Base-by-base conservation (phyloP, 2,329 filamentous ascomycete genomes). In the Saccharata proteae region DNA sequence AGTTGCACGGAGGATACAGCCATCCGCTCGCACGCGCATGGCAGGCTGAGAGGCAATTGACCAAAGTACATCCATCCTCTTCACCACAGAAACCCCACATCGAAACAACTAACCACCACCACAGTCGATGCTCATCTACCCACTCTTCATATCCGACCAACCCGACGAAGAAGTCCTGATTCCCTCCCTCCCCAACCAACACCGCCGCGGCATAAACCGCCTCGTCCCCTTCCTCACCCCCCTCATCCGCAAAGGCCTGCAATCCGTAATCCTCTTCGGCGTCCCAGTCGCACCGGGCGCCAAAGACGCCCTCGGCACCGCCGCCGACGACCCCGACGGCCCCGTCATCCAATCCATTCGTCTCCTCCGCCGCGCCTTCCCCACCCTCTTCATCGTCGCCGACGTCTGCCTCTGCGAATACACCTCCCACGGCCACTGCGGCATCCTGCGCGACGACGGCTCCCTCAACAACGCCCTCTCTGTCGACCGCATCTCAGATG, bases 341-440 rank as follows among this genome's bases (percentile, higher is more conserved):
- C 90, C 90, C 12, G 90, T 96, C 30, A 92, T 96, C 45, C 75
- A 76, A 47, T 71, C 74, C 28, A 94, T 96, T 50, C 80, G 79
- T 30, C 69, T 94, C 17, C 69, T 98, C 35, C 79, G 84, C 44
- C 73, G 81, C 42, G 69, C 76, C 22, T 96, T 94, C 58, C 90
- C 90, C 2, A 76, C 84, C 39, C 71, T 98, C 38, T 96, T 92
- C 62, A 83, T 98, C 46, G 77, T 80, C 43, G 76, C 79, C 38
- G 90, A 98, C 53, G 90, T 98, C 36, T 96, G 90, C 52, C 77
- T 98, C 6, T 98, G 90, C 70, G 90, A 98, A 61, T 98, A 98
- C 62, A 98, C 90, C 1, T 90, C 82, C 5, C 90, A 98, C 57
- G 90, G 90, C 26, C 90, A 98, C 64, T 98, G 90, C 53, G 90